Evolutionary conservation across 371 early-diverging fungal species (phyloP).

Genomic region (Entomophthora muscae): DNA sequence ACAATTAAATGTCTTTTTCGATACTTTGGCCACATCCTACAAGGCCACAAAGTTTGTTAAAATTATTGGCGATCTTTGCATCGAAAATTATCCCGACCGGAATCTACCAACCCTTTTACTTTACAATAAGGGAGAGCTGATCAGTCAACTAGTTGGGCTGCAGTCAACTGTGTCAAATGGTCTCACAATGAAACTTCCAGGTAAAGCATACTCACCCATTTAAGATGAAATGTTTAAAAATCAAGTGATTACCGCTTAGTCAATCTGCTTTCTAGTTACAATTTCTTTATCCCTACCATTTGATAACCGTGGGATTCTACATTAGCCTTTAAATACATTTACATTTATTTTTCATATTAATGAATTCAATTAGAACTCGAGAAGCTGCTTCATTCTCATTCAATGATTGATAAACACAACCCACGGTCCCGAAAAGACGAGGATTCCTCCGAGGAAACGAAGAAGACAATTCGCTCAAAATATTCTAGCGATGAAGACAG

Average conservation of each 20-base stretch:
- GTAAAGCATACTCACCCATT: neutral
- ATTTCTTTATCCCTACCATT: no score
- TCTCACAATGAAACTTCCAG: neutral
- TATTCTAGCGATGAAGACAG: neutral
- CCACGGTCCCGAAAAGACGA: neutral
- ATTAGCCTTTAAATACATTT: no score
- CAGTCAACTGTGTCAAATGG: neutral
- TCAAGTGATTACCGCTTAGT: no score
- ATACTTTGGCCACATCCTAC: conserved; percentile 60
- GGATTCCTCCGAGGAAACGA: neutral
- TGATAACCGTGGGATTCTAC: no score
- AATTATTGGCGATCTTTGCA: conserved; percentile 80
- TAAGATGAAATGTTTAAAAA: no score
- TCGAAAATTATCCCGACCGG: conserved; percentile 81
- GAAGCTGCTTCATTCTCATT: neutral
- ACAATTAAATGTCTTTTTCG: conserved; percentile 55
- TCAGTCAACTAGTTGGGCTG: conserved; percentile 65
- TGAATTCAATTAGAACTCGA: neutral
- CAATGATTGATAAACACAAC: neutral
- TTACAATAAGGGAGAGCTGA: conserved; percentile 72
- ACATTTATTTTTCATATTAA: no score
- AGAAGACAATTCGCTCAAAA: neutral
- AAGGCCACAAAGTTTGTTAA: conserved; percentile 80
- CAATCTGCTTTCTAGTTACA: no score
- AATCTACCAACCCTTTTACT: conserved; percentile 82